Evolutionary conservation across 495 filamentous ascomycete genomes (phyloP).

Genomic region (Talaromyces wortmannii): DNA sequence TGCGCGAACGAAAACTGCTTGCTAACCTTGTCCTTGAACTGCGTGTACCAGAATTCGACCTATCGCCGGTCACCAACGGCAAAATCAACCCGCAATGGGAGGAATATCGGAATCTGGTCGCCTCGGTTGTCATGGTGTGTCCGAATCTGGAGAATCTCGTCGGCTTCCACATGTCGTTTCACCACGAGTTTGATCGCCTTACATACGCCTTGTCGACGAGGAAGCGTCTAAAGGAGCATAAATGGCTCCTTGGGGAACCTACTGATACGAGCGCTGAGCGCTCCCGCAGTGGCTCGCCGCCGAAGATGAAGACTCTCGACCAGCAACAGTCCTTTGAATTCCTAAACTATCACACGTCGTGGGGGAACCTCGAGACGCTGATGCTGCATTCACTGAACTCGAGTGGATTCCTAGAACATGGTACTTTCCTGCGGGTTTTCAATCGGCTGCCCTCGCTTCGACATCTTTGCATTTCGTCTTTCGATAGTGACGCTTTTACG

Average conservation of each 20-base stretch:
- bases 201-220: slow-evolving; percentile 76
- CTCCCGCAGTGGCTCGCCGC: slow-evolving; percentile 37
- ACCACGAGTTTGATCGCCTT: slow-evolving; percentile 66
- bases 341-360: slow-evolving; percentile 61
- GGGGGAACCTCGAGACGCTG: slow-evolving; percentile 66
- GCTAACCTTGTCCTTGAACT: slow-evolving; percentile 69
- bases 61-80: slow-evolving; percentile 31
- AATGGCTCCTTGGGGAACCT: slow-evolving; percentile 64
- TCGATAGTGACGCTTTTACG: slow-evolving; percentile 66
- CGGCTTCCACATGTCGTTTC: slow-evolving; percentile 64
- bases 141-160: slow-evolving; percentile 73
- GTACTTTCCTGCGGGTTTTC: slow-evolving; percentile 63
- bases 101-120: slow-evolving; percentile 64
- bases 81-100: slow-evolving; percentile 40
- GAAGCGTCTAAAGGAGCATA: slow-evolving; percentile 64
- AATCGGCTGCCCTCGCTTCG: slow-evolving; percentile 61
- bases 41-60: slow-evolving; percentile 56
- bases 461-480: slow-evolving; percentile 67
- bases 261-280: slow-evolving; percentile 25
- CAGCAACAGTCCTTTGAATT: slow-evolving; percentile 61
- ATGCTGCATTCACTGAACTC: slow-evolving; percentile 58
- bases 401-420: slow-evolving; percentile 55
- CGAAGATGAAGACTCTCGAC: slow-evolving; percentile 43
- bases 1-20: slow-evolving; percentile 61
- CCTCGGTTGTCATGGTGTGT: slow-evolving; percentile 79